phyloP scores from a whole-genome alignment of 179 eudicot genomes.

The Corrigiola litoralis region DNA sequence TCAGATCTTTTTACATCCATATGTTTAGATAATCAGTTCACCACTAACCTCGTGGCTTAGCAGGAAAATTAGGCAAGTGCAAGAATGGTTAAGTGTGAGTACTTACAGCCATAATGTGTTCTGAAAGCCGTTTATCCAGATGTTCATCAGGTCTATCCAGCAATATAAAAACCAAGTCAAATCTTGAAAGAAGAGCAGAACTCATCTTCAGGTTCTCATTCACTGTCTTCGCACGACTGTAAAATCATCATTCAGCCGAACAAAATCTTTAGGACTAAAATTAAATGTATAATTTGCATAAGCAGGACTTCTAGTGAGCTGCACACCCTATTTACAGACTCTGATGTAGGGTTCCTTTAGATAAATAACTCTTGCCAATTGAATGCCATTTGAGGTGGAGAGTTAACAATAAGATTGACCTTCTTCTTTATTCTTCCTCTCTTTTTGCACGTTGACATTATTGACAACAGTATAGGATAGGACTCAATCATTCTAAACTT shows the following conservation, averaged over 20 bases:
- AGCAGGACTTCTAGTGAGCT: neutral
- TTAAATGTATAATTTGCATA: neutral
- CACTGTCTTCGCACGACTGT: slow-evolving; percentile 98
- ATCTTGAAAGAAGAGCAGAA: slow-evolving; percentile 86
- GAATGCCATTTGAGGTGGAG: neutral
- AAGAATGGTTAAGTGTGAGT: slow-evolving; percentile 3
- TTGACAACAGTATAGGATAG: neutral
- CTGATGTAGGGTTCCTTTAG: neutral
- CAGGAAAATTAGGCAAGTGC: neutral
- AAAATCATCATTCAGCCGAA: slow-evolving; percentile 23
- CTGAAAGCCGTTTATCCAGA: slow-evolving; percentile 87
- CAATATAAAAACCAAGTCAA: slow-evolving; percentile 94
- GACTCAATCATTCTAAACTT: neutral
- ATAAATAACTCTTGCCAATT: neutral
- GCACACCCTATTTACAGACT: neutral
- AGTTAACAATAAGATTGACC: neutral
- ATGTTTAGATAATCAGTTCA: slow-evolving; percentile 1
- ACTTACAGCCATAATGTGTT: slow-evolving; percentile 97
- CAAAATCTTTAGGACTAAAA: too few species aligned
- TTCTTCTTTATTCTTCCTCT: too few species aligned
- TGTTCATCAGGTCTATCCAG: slow-evolving; percentile 91
- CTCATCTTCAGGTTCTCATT: slow-evolving; percentile 97
- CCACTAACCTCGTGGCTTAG: neutral
- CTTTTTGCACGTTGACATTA: neutral
- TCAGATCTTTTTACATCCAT: neutral